A percentile compares a stretch with the other conserved stretches of the same genome.
phyloP scores from a whole-genome alignment of 2,329 filamentous ascomycete genomes.

The Sporothrix variecibatus region DNA sequence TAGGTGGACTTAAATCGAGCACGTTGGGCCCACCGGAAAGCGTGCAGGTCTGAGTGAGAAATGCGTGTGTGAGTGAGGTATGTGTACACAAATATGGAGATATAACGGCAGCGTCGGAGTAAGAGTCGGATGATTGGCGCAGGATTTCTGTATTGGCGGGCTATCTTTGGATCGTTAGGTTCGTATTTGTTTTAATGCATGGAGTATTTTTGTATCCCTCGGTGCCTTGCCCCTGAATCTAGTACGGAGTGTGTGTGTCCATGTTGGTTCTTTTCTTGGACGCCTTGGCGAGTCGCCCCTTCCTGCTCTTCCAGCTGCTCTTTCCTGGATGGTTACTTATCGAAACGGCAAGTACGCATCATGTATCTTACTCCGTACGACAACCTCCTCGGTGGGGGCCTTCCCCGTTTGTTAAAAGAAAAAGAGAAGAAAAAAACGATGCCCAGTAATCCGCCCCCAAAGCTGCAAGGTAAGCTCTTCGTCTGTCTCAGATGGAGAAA shows the following conservation, averaged over 20 bases:
- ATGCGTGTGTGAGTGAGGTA: not conserved
- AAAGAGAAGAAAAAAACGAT: not conserved
- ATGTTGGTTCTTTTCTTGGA: not conserved
- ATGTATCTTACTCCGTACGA: not conserved
- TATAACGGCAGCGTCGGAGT: not conserved
- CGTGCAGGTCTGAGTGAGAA: conserved; percentile 15
- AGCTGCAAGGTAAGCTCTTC: conserved; percentile 12
- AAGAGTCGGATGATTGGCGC: not conserved
- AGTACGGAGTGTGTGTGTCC: not conserved
- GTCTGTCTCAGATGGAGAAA: not conserved
- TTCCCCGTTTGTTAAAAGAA: not conserved
- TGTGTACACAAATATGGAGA: too few species aligned
- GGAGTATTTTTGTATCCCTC: not conserved
- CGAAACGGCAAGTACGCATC: not conserved
- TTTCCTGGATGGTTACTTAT: not conserved
- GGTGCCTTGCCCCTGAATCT: not conserved
- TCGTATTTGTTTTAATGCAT: not conserved
- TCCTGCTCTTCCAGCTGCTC: not conserved
- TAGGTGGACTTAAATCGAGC: conserved; percentile 37
- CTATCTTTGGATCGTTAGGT: not conserved
- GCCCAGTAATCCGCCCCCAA: not conserved
- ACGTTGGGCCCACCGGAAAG: conserved; percentile 38
- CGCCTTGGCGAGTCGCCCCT: conserved; percentile 4
- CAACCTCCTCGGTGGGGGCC: not conserved
- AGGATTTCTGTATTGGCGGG: not conserved